Evolutionary conservation across 2,329 filamentous ascomycete species (phyloP).

Genomic region (Fusarium illudens): DNA sequence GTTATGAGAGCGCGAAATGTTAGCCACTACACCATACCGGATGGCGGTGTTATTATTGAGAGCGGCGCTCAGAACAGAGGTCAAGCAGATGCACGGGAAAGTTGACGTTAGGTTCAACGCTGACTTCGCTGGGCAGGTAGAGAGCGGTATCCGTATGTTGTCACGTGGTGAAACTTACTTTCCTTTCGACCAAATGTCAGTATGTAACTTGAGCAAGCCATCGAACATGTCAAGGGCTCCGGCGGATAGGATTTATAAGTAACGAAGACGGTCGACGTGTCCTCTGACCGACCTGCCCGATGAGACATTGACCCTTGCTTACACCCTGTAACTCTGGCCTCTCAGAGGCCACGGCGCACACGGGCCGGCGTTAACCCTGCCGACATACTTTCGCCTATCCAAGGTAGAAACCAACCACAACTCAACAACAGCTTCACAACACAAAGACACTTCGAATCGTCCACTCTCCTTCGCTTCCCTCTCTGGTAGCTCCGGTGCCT

Average conservation of each 20-base stretch:
- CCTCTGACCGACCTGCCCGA: background rate
- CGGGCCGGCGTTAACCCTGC: background rate
- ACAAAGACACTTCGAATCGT: no score
- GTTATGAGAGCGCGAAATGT: conserved; percentile 43
- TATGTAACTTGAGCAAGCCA: no score
- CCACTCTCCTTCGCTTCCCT: background rate
- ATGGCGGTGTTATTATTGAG: background rate
- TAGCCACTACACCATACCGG: conserved; percentile 37
- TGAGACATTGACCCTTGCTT: background rate
- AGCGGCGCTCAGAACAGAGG: background rate
- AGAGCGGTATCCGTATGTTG: no score
- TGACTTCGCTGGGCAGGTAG: no score
- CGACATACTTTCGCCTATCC: background rate
- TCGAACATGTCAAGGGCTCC: no score
- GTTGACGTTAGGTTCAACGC: background rate
- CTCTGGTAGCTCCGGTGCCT: background rate
- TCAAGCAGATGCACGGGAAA: background rate
- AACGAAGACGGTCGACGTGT: background rate
- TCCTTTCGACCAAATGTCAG: background rate
- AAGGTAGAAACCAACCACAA: background rate
- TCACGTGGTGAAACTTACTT: background rate
- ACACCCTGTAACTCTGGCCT: background rate
- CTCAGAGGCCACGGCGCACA: background rate
- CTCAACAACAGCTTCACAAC: background rate
- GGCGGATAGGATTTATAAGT: background rate